phyloP scores from a whole-genome alignment of 768 basidiomycete genomes.

The Lepiota subincarnata region DNA sequence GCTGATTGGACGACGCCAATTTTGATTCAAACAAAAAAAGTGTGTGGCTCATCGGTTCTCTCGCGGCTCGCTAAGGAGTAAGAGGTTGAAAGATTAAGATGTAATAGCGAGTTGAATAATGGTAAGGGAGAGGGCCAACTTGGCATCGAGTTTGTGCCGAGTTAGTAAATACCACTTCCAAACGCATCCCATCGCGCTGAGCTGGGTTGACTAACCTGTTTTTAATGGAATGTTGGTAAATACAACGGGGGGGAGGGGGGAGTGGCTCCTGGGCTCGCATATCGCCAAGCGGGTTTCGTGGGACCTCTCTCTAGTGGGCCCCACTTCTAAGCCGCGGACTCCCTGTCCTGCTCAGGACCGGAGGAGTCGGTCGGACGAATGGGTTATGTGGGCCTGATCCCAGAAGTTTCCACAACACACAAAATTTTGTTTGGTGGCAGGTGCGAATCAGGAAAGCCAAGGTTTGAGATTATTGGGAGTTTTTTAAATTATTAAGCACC shows the following conservation, averaged over 20 bases:
- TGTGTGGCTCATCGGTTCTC: neutral
- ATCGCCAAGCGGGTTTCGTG: neutral
- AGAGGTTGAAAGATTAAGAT: conserved; percentile 2
- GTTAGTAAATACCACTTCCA: conserved; percentile 4
- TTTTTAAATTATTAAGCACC: neutral
- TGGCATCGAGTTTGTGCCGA: neutral
- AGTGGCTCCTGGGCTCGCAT: neutral
- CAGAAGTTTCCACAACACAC: neutral
- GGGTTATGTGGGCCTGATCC: conserved; percentile 4
- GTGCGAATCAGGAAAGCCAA: neutral
- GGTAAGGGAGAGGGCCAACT: neutral
- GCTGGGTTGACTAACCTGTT: neutral
- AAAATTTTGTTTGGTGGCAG: neutral
- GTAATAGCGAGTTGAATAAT: conserved; percentile 2
- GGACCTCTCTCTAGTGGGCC: neutral
- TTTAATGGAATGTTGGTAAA: neutral
- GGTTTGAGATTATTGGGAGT: neutral
- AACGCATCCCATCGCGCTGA: neutral
- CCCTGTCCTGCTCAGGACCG: neutral
- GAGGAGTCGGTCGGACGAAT: conserved; percentile 2
- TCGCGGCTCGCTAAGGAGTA: conserved; percentile 1
- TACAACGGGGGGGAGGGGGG: neutral
- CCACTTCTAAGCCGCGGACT: neutral
- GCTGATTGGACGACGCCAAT: conserved; percentile 2
- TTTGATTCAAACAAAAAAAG: neutral